phyloP scores from a whole-genome alignment of 306 rosid genomes.

The Urtica urens region DNA sequence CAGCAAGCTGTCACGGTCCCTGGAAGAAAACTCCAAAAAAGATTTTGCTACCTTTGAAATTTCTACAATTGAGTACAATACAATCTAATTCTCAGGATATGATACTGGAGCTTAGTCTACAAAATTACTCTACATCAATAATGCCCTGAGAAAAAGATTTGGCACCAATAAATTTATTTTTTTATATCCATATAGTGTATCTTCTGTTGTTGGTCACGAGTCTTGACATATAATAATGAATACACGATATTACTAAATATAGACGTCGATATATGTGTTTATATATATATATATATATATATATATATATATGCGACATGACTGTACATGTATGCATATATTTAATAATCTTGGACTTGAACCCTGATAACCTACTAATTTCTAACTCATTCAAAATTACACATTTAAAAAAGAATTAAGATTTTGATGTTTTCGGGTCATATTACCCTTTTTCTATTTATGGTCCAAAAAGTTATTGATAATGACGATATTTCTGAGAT shows the following conservation, averaged over 20 bases:
- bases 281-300: too few relatives aligned
- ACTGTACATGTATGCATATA: too few relatives aligned
- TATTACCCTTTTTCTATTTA: too few relatives aligned
- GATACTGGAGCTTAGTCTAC: constrained; percentile 5
- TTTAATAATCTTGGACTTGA: too few relatives aligned
- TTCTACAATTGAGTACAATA: constrained; percentile 1
- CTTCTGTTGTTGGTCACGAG: constrained; percentile 25
- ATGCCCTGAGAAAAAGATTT: constrained; percentile 42
- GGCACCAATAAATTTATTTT: constrained; percentile 45
- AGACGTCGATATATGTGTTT: constrained; percentile 14
- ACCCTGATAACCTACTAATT: too few relatives aligned
- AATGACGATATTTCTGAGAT: too few relatives aligned
- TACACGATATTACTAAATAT: constrained; percentile 4
- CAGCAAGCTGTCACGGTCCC: too few relatives aligned
- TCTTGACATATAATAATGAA: constrained; percentile 11
- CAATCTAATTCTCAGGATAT: neutral
- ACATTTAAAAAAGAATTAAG: too few relatives aligned
- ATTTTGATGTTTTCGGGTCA: too few relatives aligned
- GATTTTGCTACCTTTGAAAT: neutral
- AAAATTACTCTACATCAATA: constrained; percentile 12
- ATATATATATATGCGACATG: too few relatives aligned
- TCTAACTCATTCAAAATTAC: too few relatives aligned
- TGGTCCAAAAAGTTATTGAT: too few relatives aligned
- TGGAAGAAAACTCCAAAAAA: neutral
- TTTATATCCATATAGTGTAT: constrained; percentile 8